Evolutionary conservation across 768 basidiomycete species (phyloP), one percentile per base, ranked within the genome.

Genomic region (Boletus insuetus): DNA sequence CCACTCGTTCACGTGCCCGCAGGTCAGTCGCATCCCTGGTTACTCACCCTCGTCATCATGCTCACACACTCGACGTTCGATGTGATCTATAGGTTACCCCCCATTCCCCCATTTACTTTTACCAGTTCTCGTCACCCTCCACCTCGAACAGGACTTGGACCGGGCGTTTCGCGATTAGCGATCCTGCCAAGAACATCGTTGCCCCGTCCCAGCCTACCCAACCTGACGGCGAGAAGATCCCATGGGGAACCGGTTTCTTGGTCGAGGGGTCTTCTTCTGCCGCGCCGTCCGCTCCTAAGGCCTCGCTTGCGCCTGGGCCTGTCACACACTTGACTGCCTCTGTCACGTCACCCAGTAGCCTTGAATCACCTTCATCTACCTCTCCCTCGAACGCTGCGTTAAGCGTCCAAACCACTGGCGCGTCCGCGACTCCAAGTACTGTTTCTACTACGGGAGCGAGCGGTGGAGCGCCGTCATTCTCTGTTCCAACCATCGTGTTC

Each of bases 21-120:
- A 76, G 56, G 88, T 89, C 58, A 56, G 78, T 68, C n/a, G 16
- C 16, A 13, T 41, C 38, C 16, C 26, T 12, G 11, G n/a, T 22
- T 43, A 49, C 37, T 6, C 26, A 40, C 13, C 43, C 6, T 39
- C 20, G 32, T 22, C 5, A 24, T 10, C 32, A 13, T 42, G 39
- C n/a, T 47, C 50, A 54, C 50, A 26, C 47, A 12, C 11, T 19
- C 22, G 20, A 31, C 35, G 14, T 47, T 49, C 8, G 19, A 54
- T 29, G 24, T 13, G 10, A 17, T 22, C 41, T 29, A 19, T 40
- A 87, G 85, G 87, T 91, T 38, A 73, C 73, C 19, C 79, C 82
- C 19, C 75, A 86, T 69, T 77, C 89, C 3, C 64, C 82, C 37
- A 83, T 91, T 59, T 92, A 91, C 75, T 92, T 91, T 75, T 89